phyloP scores from a whole-genome alignment of 768 basidiomycete genomes.

The Ramaria sp. region DNA sequence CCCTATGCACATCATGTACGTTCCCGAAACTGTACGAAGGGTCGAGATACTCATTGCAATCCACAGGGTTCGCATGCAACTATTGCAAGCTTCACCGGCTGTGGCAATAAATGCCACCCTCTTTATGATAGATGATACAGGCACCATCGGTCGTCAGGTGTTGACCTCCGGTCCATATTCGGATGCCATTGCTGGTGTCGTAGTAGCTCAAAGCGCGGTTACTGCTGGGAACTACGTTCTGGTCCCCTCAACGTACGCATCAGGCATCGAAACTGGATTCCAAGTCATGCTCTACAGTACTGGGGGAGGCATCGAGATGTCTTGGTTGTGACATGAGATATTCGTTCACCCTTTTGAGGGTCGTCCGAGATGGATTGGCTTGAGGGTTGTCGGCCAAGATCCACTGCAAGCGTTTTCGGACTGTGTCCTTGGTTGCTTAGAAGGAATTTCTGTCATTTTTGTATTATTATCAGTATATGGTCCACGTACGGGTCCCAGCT shows the following conservation, averaged over 20 bases:
- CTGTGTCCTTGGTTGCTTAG: constrained; percentile 41
- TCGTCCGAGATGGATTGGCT: constrained; percentile 77
- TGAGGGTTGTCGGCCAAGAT: constrained; percentile 63
- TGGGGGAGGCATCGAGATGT: constrained; percentile 17
- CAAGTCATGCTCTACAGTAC: constrained; percentile 52
- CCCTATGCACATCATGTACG: constrained; percentile 48
- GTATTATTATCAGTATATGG: not conserved
- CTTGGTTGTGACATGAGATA: constrained; percentile 36
- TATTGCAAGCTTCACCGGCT: constrained; percentile 32
- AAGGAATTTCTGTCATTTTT: not conserved
- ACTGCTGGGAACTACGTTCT: constrained; percentile 58
- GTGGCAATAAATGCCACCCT: constrained; percentile 52
- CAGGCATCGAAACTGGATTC: constrained; percentile 47
- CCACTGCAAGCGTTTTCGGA: constrained; percentile 76
- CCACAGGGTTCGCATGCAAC: constrained; percentile 59
- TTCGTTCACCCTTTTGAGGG: constrained; percentile 71
- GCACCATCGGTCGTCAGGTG: constrained; percentile 32
- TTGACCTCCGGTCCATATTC: constrained; percentile 74
- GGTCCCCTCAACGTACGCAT: constrained; percentile 65
- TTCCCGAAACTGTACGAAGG: not conserved
- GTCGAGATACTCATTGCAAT: not conserved
- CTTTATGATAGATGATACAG: constrained; percentile 27
- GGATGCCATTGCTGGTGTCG: constrained; percentile 64
- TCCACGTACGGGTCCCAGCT: not conserved
- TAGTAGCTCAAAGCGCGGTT: constrained; percentile 40